Percentiles rank a stretch among this genome's conserved stretches.
Evolutionary conservation across 257 asterid genomes (phyloP).

Genomic region (Rauvolfia tetraphylla): DNA sequence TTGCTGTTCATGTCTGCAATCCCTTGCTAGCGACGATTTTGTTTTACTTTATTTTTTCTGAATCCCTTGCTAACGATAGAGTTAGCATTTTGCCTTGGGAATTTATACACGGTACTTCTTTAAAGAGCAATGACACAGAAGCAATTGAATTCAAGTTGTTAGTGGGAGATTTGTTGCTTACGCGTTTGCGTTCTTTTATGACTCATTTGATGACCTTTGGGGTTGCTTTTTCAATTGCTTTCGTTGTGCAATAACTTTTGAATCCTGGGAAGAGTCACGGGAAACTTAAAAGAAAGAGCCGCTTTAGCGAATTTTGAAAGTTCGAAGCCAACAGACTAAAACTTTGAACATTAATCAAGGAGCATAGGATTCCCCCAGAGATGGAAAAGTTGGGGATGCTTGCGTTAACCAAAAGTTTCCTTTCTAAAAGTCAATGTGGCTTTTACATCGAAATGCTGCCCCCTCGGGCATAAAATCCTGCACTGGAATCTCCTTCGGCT

Average conservation of each 20-base stretch:
- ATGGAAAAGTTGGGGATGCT: slow-evolving; percentile 1
- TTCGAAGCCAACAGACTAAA: background rate
- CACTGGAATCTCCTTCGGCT: no score
- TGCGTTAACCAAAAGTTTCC: background rate
- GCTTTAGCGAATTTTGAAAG: background rate
- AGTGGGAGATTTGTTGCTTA: background rate
- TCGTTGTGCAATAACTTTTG: background rate
- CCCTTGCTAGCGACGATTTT: no score
- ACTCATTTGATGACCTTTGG: background rate
- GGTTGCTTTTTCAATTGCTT: background rate
- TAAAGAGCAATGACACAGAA: background rate
- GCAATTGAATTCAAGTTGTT: background rate
- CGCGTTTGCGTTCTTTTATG: no score
- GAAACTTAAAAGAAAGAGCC: background rate
- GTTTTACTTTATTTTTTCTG: no score
- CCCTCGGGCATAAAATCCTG: slow-evolving; percentile 1
- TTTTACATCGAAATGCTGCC: background rate
- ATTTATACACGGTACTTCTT: background rate
- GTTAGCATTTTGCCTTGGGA: no score
- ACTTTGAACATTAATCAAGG: slow-evolving; percentile 7
- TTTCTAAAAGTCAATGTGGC: slow-evolving; percentile 6
- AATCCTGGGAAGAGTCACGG: background rate
- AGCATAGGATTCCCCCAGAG: slow-evolving; percentile 15
- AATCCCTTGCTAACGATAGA: no score
- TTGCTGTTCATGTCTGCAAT: background rate